phyloP scores from a whole-genome alignment of 228 moss, liverwort and hornwort genomes.

The Sphagnum fallax region DNA sequence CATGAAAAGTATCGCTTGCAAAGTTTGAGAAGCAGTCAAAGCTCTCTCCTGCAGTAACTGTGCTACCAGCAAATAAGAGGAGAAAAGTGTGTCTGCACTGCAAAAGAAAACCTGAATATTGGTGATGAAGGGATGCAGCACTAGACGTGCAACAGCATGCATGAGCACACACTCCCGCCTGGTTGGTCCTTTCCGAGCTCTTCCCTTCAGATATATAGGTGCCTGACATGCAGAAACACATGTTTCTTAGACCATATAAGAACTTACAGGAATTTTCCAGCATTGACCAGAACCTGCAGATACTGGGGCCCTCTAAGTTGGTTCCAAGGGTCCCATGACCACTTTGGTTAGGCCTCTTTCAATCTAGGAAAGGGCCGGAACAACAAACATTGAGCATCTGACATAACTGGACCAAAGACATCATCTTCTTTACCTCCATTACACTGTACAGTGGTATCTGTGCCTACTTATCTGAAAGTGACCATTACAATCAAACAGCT shows the following conservation, averaged over 20 bases:
- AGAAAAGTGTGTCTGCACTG: too few species aligned
- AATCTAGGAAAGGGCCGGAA: too few species aligned
- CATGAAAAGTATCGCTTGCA: too few species aligned
- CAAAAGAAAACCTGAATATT: conserved; percentile 64
- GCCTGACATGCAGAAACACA: conserved; percentile 29
- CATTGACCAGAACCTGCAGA: not conserved
- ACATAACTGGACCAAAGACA: too few species aligned
- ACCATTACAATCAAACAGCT: not conserved
- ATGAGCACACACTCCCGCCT: conserved; percentile 89
- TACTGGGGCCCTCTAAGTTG: too few species aligned
- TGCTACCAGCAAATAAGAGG: not conserved
- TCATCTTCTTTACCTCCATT: too few species aligned
- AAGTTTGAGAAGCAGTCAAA: too few species aligned
- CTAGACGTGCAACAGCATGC: conserved; percentile 72
- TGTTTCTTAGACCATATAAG: too few species aligned
- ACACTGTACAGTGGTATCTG: too few species aligned
- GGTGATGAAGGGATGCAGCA: conserved; percentile 81
- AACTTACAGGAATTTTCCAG: not conserved
- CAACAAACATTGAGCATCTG: too few species aligned
- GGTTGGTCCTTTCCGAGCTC: conserved; percentile 81
- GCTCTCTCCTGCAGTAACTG: not conserved
- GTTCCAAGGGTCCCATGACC: too few species aligned
- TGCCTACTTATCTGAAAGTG: not conserved
- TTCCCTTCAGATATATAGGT: conserved; percentile 71
- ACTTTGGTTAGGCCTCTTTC: too few species aligned